Evolutionary conservation across 108 stramenopile genomes (phyloP).

Genomic region (Fragilaria radians): DNA sequence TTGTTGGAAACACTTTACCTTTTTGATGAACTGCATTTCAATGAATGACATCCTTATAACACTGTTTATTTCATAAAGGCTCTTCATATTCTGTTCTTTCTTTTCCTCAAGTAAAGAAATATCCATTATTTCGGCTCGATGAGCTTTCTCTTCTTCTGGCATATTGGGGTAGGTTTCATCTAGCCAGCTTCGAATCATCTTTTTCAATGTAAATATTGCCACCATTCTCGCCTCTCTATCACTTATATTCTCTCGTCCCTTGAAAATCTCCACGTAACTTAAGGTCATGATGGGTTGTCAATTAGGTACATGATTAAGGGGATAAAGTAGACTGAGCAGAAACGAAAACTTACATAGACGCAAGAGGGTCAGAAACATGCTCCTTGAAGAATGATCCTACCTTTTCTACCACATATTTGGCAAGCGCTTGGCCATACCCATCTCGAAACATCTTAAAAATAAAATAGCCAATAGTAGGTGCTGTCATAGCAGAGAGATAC

Average conservation of each 20-base stretch:
- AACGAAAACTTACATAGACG: conserved; percentile 38
- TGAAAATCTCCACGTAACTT: conserved; percentile 48
- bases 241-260: conserved; percentile 58
- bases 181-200: conserved; percentile 87
- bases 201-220: conserved; percentile 59
- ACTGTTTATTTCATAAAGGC: conserved; percentile 65
- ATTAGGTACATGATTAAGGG: neutral
- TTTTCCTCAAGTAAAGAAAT: conserved; percentile 68
- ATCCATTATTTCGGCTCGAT: conserved; percentile 68
- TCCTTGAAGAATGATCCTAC: conserved; percentile 48
- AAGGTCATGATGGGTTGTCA: neutral
- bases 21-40: conserved; percentile 91
- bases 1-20: conserved; percentile 31
- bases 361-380: conserved; percentile 56
- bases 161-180: conserved; percentile 81
- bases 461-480: conserved; percentile 39
- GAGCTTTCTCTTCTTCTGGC: conserved; percentile 34
- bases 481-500: conserved; percentile 55
- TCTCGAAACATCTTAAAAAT: conserved; percentile 37
- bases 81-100: conserved; percentile 78
- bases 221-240: conserved; percentile 68
- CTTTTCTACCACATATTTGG: conserved; percentile 26
- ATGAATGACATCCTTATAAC: conserved; percentile 82
- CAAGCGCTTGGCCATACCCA: conserved; percentile 26
- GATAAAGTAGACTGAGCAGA: neutral